Evolutionary conservation across 2,329 filamentous ascomycete genomes (phyloP).

Genomic region (Fusarium piperis): DNA sequence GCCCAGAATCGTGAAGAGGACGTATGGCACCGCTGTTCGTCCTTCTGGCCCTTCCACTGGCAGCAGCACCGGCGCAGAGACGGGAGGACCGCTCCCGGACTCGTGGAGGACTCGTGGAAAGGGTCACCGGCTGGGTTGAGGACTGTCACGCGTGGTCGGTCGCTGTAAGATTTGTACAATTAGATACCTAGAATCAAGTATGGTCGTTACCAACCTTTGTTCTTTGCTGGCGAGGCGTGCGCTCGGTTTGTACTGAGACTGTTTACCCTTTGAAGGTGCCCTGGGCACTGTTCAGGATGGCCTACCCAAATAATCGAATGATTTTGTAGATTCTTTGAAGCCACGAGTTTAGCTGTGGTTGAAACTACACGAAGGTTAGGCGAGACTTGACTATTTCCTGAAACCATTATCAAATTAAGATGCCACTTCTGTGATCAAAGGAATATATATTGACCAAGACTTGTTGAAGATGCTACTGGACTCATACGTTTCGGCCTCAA

Average conservation of each 20-base stretch:
- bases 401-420: not conserved
- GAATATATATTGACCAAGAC: not conserved
- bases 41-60: constrained; percentile 49
- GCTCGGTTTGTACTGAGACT: not conserved
- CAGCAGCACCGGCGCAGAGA: constrained; percentile 53
- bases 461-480: not conserved
- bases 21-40: constrained; percentile 67
- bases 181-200: not conserved
- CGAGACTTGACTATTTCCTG: not conserved
- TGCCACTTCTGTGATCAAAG: not conserved
- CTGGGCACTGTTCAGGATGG: not conserved
- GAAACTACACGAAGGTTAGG: not conserved
- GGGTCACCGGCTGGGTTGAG: constrained; percentile 69
- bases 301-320: not conserved
- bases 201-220: constrained; percentile 1
- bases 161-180: not conserved
- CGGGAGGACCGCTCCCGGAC: constrained; percentile 64
- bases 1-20: constrained; percentile 29
- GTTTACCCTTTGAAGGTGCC: not conserved
- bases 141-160: fast-evolving
- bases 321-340: not conserved
- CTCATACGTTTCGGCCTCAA: not conserved
- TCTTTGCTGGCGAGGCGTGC: not conserved
- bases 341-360: not conserved
- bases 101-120: constrained; percentile 71